phyloP scores from a whole-genome alignment of 179 eudicot genomes.

The Patellifolia procumbens region DNA sequence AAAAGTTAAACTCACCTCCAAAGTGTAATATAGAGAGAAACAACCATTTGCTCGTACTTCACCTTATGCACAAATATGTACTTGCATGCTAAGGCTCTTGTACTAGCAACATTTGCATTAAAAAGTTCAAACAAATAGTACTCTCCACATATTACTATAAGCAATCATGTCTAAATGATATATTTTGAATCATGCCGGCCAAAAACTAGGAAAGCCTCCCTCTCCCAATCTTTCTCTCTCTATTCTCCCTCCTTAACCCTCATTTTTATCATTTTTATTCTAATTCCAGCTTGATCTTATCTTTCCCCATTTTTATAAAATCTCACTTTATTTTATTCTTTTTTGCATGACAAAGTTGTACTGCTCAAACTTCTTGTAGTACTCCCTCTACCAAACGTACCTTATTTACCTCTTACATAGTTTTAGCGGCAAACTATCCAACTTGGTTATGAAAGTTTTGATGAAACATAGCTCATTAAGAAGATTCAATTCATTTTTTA shows the following conservation, averaged over 20 bases:
- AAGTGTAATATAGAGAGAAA: background rate
- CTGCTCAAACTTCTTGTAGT: constrained; percentile 3
- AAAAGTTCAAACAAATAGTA: constrained; percentile 22
- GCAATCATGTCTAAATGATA: constrained; percentile 25
- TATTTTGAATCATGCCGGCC: constrained; percentile 12
- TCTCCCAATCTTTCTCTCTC: constrained; percentile 16
- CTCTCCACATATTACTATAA: constrained; percentile 15
- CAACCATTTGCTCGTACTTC: constrained; percentile 18
- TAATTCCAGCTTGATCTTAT: constrained; percentile 2
- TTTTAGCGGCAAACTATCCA: background rate
- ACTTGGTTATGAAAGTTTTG: background rate
- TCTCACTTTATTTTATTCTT: background rate
- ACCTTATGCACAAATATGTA: constrained; percentile 17
- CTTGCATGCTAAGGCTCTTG: constrained; percentile 34
- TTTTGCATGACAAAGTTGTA: constrained; percentile 14
- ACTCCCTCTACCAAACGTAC: constrained; percentile 17
- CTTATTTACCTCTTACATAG: constrained; percentile 5
- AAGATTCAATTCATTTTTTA: background rate
- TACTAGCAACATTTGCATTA: constrained; percentile 32
- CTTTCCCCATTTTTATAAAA: background rate
- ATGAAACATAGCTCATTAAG: constrained; percentile 1
- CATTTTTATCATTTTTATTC: constrained; percentile 7
- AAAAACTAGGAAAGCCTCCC: too few species aligned
- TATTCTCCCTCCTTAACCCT: background rate
- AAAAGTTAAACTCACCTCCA: too few species aligned